Evolutionary conservation across 768 basidiomycete genomes (phyloP), one percentile per base, ranked within the genome.

Genomic region (Tricholomella constricta): DNA sequence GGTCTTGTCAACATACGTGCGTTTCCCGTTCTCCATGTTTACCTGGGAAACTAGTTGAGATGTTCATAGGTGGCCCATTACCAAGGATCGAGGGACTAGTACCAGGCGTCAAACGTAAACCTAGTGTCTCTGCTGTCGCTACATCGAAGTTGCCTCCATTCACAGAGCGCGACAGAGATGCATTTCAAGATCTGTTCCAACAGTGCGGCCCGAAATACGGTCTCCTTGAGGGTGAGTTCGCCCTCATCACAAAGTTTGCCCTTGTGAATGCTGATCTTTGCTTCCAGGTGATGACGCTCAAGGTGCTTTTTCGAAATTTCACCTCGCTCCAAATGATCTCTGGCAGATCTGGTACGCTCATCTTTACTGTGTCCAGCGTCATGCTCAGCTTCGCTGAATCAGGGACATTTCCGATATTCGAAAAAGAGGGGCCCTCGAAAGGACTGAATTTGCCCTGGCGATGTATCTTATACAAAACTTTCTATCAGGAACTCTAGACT

Each of bases 381-480:
- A 8, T 37, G 2, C 41, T 11, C 23, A 42, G 7, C 19, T 4
- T 42, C 2, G 2, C 6, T n/a, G 15, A 4, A 27, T 12, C 25
- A 86, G 85, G 80, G 80, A 79, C 49, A 73, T 89, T 35, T 78
- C 84, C 20, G 87, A 89, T 64, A 80, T 77, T 8, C 76, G 78
- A 46, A 70, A 75, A 29, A 73, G 82, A 31, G 86, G 86, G 6
- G 71, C 76, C 3, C 78, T 91, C 10, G 85, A 89, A 59, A 72
- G 78, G 7, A 68, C 78, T 25, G 86, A 89, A 54, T 91, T 91
- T 65, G 80, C 82, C 31, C 71, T 90, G 53, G 88, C 82, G 32
- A 83, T 87, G 81, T 84, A 83, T 65, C 78, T 88, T 51, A 82
- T 89, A 35, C 66, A 72, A 32, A 67, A 67, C n/a, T 51, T 72